Percentiles rank a stretch among this genome's conserved stretches.
phyloP scores from a whole-genome alignment of 345 rosid species.

The Lenwebbia sp. region DNA sequence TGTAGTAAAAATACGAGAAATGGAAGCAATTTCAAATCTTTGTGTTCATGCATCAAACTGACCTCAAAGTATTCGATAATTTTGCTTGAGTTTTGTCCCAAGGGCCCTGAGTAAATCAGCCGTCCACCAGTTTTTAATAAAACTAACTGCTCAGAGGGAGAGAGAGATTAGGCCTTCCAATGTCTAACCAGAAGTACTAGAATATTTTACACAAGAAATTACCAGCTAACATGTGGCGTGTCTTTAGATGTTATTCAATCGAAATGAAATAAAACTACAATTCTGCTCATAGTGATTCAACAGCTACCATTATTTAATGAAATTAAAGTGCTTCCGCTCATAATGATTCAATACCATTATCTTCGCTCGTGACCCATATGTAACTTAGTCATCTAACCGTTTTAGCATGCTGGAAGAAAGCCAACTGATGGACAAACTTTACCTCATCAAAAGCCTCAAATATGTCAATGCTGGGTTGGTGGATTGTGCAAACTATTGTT shows the following conservation, averaged over 20 bases:
- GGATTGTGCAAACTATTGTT: slow-evolving; percentile 78
- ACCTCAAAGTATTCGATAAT: slow-evolving; percentile 73
- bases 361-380: neutral
- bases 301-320: neutral
- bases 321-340: neutral
- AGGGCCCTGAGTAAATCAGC: slow-evolving; percentile 53
- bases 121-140: slow-evolving; percentile 66
- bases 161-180: neutral
- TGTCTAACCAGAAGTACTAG: neutral
- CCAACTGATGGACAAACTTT: neutral
- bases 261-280: neutral
- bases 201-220: neutral
- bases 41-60: neutral
- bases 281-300: neutral
- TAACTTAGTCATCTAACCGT: neutral
- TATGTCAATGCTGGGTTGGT: slow-evolving; percentile 80
- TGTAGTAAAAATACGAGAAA: neutral
- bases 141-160: slow-evolving; percentile 35
- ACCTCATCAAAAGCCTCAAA: slow-evolving; percentile 90
- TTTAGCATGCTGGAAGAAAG: neutral
- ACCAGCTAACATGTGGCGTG: neutral
- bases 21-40: neutral
- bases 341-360: neutral
- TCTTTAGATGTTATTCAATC: neutral
- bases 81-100: slow-evolving; percentile 47